These are phyloP conservation scores for Scutellaria barbata DNA, from an alignment of 257 asterid genomes.

Conservation along the genomic window DNA sequence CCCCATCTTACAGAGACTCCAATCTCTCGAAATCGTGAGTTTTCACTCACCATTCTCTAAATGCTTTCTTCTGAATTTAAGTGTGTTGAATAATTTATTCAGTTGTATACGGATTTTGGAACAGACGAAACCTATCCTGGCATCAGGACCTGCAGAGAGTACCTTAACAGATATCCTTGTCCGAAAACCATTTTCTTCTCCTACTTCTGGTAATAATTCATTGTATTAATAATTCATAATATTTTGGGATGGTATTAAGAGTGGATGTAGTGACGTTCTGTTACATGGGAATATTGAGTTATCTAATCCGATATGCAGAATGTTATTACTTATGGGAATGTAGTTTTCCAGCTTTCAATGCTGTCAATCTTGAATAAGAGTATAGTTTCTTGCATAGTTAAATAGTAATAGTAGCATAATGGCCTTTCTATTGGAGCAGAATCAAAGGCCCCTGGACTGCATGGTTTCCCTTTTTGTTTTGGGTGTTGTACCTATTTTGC, in stretches of 20 bases:
- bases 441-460: background rate
- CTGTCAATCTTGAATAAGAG: background rate
- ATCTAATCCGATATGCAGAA: background rate
- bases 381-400: background rate
- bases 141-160: slow-evolving; percentile 76
- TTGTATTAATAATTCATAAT: too few species aligned
- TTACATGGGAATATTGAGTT: slow-evolving; percentile 2
- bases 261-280: background rate
- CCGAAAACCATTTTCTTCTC: slow-evolving; percentile 66
- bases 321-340: background rate
- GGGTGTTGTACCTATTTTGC: background rate
- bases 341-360: background rate
- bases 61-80: background rate
- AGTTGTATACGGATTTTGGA: slow-evolving; percentile 25
- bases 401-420: background rate
- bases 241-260: slow-evolving; percentile 13
- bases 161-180: slow-evolving; percentile 88
- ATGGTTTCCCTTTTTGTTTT: background rate
- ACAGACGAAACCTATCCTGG: slow-evolving; percentile 80
- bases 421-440: background rate
- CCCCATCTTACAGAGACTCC: slow-evolving; percentile 76
- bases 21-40: slow-evolving; percentile 79
- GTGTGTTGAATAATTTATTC: background rate
- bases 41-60: slow-evolving; percentile 5
- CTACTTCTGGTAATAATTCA: slow-evolving; percentile 56